Percentiles rank a stretch among this genome's conserved stretches.
phyloP scores from a whole-genome alignment of 768 basidiomycete species.

The Pleurotus platypus region DNA sequence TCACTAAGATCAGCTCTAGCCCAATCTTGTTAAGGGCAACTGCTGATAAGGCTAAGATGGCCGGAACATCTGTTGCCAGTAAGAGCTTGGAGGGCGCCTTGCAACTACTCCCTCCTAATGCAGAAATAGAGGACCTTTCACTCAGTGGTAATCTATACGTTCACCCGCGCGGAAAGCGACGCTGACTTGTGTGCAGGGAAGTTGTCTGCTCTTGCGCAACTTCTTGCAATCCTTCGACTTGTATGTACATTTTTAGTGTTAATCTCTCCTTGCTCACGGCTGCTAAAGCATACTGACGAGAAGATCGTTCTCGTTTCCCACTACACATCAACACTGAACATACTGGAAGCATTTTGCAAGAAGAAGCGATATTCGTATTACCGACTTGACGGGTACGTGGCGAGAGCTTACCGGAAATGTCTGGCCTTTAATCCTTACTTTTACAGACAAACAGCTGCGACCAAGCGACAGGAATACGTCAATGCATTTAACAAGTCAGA shows the following conservation, averaged over 20 bases:
- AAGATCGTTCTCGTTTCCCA: constrained; percentile 98
- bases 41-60: constrained; percentile 54
- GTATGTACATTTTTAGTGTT: constrained; percentile 27
- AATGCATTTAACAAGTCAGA: constrained; percentile 82
- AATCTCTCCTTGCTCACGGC: not conserved
- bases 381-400: constrained; percentile 79
- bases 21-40: constrained; percentile 85
- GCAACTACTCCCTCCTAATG: constrained; percentile 54
- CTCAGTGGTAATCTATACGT: constrained; percentile 64
- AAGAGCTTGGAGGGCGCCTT: constrained; percentile 58
- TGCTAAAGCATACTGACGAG: constrained; percentile 69
- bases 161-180: constrained; percentile 1
- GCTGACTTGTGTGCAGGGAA: constrained; percentile 53
- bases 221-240: constrained; percentile 59
- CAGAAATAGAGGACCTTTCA: constrained; percentile 65
- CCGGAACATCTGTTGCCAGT: constrained; percentile 28
- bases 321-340: constrained; percentile 90
- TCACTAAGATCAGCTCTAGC: constrained; percentile 92
- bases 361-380: constrained; percentile 72
- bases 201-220: constrained; percentile 57
- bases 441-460: constrained; percentile 65
- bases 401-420: not conserved
- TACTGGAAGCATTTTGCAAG: constrained; percentile 85
- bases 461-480: constrained; percentile 83
- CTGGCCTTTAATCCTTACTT: not conserved